phyloP scores from a whole-genome alignment of 352 stramenopile species.

The Phytophthora colocasiae region DNA sequence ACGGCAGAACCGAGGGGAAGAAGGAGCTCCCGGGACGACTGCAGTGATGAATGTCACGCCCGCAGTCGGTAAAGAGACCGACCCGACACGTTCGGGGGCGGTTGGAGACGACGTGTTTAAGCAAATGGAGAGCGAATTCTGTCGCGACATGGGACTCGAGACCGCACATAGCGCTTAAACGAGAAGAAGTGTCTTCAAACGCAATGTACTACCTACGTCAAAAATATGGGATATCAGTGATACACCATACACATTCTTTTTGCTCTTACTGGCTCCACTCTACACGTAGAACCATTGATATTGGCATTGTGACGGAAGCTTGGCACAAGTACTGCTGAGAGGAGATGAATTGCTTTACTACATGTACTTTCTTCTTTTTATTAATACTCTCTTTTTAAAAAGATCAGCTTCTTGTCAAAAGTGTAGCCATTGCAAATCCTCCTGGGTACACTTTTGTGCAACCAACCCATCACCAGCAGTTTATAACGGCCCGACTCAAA shows the following conservation, averaged over 20 bases:
- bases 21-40: slow-evolving; percentile 9
- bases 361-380: too few relatives aligned
- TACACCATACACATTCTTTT: too few relatives aligned
- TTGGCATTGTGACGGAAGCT: too few relatives aligned
- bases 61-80: slow-evolving; percentile 21
- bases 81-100: slow-evolving; percentile 8
- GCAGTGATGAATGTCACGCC: slow-evolving; percentile 2
- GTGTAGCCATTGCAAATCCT: slow-evolving; percentile 3
- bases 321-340: too few relatives aligned
- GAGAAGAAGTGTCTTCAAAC: too few relatives aligned
- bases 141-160: slow-evolving; percentile 72
- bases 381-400: too few relatives aligned
- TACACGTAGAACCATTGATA: too few relatives aligned
- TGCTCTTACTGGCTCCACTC: too few relatives aligned
- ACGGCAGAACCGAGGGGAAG: slow-evolving; percentile 33
- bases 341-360: too few relatives aligned
- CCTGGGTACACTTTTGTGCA: slow-evolving; percentile 12
- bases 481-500: slow-evolving; percentile 17
- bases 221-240: not conserved
- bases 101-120: slow-evolving; percentile 71
- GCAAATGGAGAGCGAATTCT: slow-evolving; percentile 83
- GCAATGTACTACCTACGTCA: not conserved
- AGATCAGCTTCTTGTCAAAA: not conserved
- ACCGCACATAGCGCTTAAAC: slow-evolving; percentile 24
- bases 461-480: not conserved